Percentiles rank a stretch among this genome's conserved stretches.
Evolutionary conservation across 768 basidiomycete genomes (phyloP).

Genomic region (Boletellus ananiceps): DNA sequence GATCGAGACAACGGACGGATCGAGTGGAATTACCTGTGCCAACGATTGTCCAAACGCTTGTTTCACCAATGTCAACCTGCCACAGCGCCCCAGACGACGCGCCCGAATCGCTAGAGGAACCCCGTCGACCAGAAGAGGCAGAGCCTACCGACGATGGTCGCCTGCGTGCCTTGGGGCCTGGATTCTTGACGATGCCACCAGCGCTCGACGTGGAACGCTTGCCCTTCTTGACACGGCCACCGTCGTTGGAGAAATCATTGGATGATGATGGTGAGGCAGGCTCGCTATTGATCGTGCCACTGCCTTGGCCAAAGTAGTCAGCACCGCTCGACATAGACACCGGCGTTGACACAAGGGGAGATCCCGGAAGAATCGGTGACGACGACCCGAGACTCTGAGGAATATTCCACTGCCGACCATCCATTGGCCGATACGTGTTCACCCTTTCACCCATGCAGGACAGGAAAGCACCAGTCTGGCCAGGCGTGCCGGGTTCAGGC

Average conservation of each 20-base stretch:
- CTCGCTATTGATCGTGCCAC: constrained; percentile 51
- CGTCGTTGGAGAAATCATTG: constrained; percentile 76
- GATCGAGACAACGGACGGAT: constrained; percentile 4
- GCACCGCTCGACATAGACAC: constrained; percentile 45
- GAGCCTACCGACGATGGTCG: constrained; percentile 77
- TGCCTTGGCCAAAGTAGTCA: constrained; percentile 59
- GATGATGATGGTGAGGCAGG: constrained; percentile 60
- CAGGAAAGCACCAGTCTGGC: constrained; percentile 75
- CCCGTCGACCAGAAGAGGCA: constrained; percentile 61
- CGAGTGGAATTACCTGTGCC: constrained; percentile 63
- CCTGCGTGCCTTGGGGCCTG: constrained; percentile 48
- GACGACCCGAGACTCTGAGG: constrained; percentile 40
- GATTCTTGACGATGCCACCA: constrained; percentile 36
- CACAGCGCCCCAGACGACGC: constrained; percentile 77
- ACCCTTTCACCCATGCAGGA: constrained; percentile 94
- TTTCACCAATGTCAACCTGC: constrained; percentile 91
- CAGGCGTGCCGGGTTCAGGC: constrained; percentile 75
- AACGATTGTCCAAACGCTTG: constrained; percentile 92
- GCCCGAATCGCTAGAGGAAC: constrained; percentile 60
- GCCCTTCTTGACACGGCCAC: constrained; percentile 75
- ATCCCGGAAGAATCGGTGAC: constrained; percentile 61
- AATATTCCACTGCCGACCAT: constrained; percentile 74
- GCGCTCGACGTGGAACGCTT: constrained; percentile 77
- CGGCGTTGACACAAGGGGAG: constrained; percentile 64
- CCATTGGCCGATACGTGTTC: constrained; percentile 82